Evolutionary conservation across 768 basidiomycete species (phyloP).

Genomic region (Lactarius indigo): DNA sequence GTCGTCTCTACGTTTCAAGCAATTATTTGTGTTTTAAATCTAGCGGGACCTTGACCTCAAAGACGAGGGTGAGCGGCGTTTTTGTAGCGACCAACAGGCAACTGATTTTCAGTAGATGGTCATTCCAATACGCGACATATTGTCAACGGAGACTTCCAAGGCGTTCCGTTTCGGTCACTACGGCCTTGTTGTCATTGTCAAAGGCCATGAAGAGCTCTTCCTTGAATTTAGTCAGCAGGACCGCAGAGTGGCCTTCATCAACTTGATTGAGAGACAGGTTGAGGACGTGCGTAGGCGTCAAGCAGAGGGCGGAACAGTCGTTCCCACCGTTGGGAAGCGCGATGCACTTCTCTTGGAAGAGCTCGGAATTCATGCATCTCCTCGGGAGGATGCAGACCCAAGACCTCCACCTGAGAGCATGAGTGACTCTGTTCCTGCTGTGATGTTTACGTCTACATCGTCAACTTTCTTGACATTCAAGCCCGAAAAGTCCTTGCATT

Average conservation of each 20-base stretch:
- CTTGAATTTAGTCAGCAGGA: slow-evolving; percentile 87
- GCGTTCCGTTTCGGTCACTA: slow-evolving; percentile 88
- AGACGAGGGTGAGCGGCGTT: slow-evolving; percentile 64
- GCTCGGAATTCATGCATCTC: slow-evolving; percentile 54
- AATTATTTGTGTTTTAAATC: slow-evolving; percentile 96
- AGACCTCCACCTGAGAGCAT: slow-evolving; percentile 45
- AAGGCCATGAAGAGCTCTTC: slow-evolving; percentile 96
- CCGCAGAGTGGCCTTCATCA: slow-evolving; percentile 73
- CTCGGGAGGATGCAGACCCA: slow-evolving; percentile 41
- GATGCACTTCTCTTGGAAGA: slow-evolving; percentile 85
- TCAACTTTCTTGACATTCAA: slow-evolving; percentile 97
- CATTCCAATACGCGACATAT: slow-evolving; percentile 83
- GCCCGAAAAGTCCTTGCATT: slow-evolving; percentile 76
- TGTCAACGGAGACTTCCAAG: slow-evolving; percentile 79
- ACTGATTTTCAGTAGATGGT: slow-evolving; percentile 67
- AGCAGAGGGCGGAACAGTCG: slow-evolving; percentile 40
- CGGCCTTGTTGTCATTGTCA: slow-evolving; percentile 86
- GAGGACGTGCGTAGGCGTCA: slow-evolving; percentile 61
- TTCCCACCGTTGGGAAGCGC: slow-evolving; percentile 51
- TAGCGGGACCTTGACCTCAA: slow-evolving; percentile 68
- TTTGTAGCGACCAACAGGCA: neutral
- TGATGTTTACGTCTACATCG: slow-evolving; percentile 95
- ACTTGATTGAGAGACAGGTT: slow-evolving; percentile 73
- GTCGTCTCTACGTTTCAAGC: slow-evolving; percentile 85
- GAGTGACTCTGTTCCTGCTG: slow-evolving; percentile 54